These are phyloP conservation scores for Perkinsus marinus DNA, from an alignment of 169 alveolate genomes.

Conservation along the genomic window DNA sequence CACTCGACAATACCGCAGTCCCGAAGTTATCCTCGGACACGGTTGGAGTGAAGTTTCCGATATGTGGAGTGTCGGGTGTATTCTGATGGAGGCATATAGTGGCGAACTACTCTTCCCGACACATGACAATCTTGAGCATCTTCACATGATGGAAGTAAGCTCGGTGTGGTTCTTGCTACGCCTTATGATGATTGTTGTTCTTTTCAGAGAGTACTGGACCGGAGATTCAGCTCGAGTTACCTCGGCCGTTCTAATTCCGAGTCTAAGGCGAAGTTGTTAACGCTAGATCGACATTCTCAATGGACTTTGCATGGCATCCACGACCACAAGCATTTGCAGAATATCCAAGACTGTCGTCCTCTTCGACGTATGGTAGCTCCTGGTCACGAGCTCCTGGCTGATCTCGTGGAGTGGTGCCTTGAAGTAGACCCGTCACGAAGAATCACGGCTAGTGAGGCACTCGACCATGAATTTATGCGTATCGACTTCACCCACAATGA, in stretches of 20 bases:
- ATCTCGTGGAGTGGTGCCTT: background rate
- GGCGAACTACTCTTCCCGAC: conserved; percentile 69
- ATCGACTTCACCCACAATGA: background rate
- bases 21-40: conserved; percentile 79
- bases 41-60: conserved; percentile 72
- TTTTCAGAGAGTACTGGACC: background rate
- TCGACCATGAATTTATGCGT: background rate
- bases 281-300: background rate
- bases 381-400: background rate
- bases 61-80: conserved; percentile 79
- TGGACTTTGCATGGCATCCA: background rate
- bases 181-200: background rate
- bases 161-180: background rate
- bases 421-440: background rate
- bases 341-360: background rate
- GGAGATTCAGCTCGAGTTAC: background rate
- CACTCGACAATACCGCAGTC: conserved; percentile 92
- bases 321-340: background rate
- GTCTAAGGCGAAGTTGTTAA: background rate
- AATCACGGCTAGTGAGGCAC: background rate
- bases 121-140: conserved; percentile 69
- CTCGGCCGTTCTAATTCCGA: background rate
- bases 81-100: conserved; percentile 63
- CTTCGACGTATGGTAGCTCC: background rate
- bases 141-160: conserved; percentile 65